Conservation (phyloP, 1,139 yeast species). For the Chernovozyma sophiae-reginae region DNA sequence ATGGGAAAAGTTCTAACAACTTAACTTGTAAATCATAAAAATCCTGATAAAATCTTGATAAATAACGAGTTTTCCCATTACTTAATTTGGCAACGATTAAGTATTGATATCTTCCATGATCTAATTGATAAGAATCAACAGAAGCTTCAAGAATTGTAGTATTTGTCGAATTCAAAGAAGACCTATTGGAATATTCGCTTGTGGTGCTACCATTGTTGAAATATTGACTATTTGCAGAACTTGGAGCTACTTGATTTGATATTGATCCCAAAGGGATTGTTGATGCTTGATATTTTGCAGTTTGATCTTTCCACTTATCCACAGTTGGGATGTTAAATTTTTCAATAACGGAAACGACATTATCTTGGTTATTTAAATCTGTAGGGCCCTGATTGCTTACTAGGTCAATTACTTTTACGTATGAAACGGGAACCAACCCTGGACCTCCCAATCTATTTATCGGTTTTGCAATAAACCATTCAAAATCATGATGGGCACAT, state of each 20-base stretch:
- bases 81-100: slow-evolving; percentile 66
- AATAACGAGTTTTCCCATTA: slow-evolving; percentile 63
- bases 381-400: slow-evolving; percentile 37
- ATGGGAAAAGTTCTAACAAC: slow-evolving; percentile 79
- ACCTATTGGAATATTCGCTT: slow-evolving; percentile 23
- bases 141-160: slow-evolving; percentile 53
- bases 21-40: slow-evolving; percentile 91
- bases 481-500: slow-evolving; percentile 93
- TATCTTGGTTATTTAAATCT: slow-evolving; percentile 18
- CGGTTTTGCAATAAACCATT: slow-evolving; percentile 98
- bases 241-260: slow-evolving; percentile 22
- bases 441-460: slow-evolving; percentile 95
- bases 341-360: slow-evolving; percentile 39
- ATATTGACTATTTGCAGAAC: slow-evolving; percentile 37
- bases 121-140: slow-evolving; percentile 78
- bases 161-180: slow-evolving; percentile 31
- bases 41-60: slow-evolving; percentile 92
- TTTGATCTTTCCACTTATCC: slow-evolving; percentile 90
- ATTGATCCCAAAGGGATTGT: slow-evolving; percentile 70
- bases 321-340: slow-evolving; percentile 79
- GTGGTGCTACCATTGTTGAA: slow-evolving; percentile 20
- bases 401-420: slow-evolving; percentile 81
- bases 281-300: slow-evolving; percentile 90
- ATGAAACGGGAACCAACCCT: slow-evolving; percentile 89
- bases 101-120: slow-evolving; percentile 89